These are phyloP conservation scores for Diplodia seriata DNA, from an alignment of 2,329 filamentous ascomycete species.

Conservation along the genomic window DNA sequence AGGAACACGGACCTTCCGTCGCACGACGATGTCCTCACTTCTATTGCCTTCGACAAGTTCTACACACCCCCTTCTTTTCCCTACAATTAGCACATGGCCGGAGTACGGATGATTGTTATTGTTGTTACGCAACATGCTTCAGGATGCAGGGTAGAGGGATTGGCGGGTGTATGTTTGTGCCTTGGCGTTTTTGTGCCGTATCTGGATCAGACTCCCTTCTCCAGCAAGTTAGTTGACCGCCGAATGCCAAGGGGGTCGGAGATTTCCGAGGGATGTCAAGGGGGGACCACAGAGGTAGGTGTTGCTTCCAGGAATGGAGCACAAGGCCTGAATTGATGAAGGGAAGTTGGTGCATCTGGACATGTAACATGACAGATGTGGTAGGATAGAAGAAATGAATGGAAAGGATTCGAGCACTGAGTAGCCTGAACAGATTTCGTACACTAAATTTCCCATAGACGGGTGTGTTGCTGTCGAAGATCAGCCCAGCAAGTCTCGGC, in stretches of 20 bases:
- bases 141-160: constrained; percentile 20
- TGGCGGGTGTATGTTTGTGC: constrained; percentile 5
- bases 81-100: constrained; percentile 25
- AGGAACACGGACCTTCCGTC: background rate
- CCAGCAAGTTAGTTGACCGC: constrained; percentile 3
- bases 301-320: background rate
- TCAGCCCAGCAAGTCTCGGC: no score
- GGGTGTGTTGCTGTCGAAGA: no score
- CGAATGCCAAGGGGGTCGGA: background rate
- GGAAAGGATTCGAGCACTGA: background rate
- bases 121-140: constrained; percentile 3
- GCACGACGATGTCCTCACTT: background rate
- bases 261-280: background rate
- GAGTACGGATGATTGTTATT: constrained; percentile 22
- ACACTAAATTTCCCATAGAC: no score
- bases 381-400: constrained; percentile 24
- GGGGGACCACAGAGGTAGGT: background rate
- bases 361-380: constrained; percentile 19
- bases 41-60: background rate
- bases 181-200: constrained; percentile 21
- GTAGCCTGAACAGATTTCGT: background rate
- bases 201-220: constrained; percentile 5
- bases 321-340: background rate
- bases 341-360: constrained; percentile 26
- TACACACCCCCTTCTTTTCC: background rate